Evolutionary conservation across 2,329 filamentous ascomycete genomes (phyloP).

Genomic region (Gaeumannomyces tritici): DNA sequence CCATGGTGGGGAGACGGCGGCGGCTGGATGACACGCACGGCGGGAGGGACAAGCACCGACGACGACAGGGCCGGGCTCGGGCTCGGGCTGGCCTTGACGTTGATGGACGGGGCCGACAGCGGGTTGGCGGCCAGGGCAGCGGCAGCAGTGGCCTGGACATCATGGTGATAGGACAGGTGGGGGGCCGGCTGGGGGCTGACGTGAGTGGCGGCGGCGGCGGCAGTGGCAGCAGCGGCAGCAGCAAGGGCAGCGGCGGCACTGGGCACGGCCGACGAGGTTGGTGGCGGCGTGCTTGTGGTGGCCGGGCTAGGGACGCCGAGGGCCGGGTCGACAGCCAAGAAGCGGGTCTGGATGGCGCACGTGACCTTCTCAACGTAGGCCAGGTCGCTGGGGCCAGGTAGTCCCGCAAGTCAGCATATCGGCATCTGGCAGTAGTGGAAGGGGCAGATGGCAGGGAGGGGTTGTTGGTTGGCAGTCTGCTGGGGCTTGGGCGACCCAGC

Average conservation of each 20-base stretch:
- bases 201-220: too few relatives aligned
- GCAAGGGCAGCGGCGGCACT: too few relatives aligned
- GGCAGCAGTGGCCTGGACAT: neutral
- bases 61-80: neutral
- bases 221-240: neutral
- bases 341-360: neutral
- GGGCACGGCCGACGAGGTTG: too few relatives aligned
- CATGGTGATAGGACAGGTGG: neutral
- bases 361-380: constrained; percentile 1
- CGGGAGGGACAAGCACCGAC: neutral
- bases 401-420: neutral
- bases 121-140: neutral
- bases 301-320: neutral
- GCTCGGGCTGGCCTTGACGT: neutral
- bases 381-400: neutral
- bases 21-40: neutral
- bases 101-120: neutral
- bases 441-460: neutral
- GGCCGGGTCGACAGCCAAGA: neutral
- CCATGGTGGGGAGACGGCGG: neutral
- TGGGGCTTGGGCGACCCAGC: neutral
- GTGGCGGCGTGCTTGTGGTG: too few relatives aligned
- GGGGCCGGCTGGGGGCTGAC: neutral
- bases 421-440: neutral
- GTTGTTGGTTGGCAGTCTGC: neutral